Base-by-base conservation (phyloP, 495 filamentous ascomycete genomes). In the Achaetomiella virescens region DNA sequence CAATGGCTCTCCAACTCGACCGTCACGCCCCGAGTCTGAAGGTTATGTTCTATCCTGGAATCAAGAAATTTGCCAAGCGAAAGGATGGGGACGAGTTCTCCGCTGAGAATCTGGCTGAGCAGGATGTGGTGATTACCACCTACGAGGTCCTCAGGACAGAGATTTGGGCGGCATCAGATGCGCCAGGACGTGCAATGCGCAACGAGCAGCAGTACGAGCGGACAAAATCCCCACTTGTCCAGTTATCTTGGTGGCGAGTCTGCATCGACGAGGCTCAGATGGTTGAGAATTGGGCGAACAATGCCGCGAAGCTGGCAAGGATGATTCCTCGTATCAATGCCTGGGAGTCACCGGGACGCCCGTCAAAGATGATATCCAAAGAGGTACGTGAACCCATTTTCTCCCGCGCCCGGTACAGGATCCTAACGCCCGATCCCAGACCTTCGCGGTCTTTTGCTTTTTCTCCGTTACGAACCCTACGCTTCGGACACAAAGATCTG, bases 181-280 rank as follows among this genome's bases (percentile, higher is more conserved):
- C 76, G 12, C 87, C 89, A 0, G 70, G 78, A 21, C 82, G 90
- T 21, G 78, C 76, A 10, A 73, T 90, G 57, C 83, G 93, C 18
- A 75, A 85, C 25, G 68, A 76, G 52, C 84, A 84, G 58, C 81
- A 81, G 52, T 87, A 90, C 57, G 77, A 85, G 46, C 77, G 82
- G 21, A 77, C 77, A 22, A 83, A 79, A 24, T 90, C 88, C 4
- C 92, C 93, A 0, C 69, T 98, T 8, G 81, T 89, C 29, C 76
- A 85, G 35, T 78, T 96, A 4, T 82, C 75, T 10, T 98, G 93
- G 92, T 96, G 91, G 90, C 81, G 93, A 27, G 83, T 96, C 2
- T 92, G 90, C 57, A 80, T 97, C 3, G 93, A 98, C 65, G 93
- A 97, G 69, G 93, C 91, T 2, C 93, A 98, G 66, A 96, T 96